These are phyloP conservation scores for Dactylellina leptospora DNA, from an alignment of 2,329 filamentous ascomycete species.

Conservation along the genomic window DNA sequence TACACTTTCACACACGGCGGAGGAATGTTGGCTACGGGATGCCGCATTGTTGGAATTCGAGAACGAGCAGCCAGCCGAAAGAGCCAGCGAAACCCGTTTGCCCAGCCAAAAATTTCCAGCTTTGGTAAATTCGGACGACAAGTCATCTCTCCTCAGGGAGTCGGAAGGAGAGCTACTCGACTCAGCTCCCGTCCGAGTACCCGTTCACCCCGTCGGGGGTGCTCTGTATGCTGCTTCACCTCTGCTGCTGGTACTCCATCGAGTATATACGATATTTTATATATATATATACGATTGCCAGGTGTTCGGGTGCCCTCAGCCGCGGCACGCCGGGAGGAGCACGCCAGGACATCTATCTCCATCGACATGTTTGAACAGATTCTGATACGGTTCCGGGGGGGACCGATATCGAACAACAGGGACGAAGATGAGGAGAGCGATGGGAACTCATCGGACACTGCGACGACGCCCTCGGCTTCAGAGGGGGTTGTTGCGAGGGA, in stretches of 20 bases:
- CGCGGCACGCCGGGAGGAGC: not conserved
- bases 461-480: slow-evolving; percentile 40
- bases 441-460: slow-evolving; percentile 44
- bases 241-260: slow-evolving; percentile 8
- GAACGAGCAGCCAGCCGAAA: slow-evolving; percentile 19
- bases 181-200: slow-evolving; percentile 35
- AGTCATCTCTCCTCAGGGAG: slow-evolving; percentile 53
- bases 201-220: slow-evolving; percentile 40
- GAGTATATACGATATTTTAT: slow-evolving; percentile 6
- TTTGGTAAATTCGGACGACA: slow-evolving; percentile 54
- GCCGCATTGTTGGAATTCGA: slow-evolving; percentile 26
- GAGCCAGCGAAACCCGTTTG: slow-evolving; percentile 43
- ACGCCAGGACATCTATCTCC: not conserved
- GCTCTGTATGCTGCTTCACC: slow-evolving; percentile 34
- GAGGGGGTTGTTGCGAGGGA: slow-evolving; percentile 25
- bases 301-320: slow-evolving; percentile 3
- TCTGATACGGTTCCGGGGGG: slow-evolving; percentile 51
- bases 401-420: slow-evolving; percentile 41
- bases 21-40: slow-evolving; percentile 16
- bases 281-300: not conserved
- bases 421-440: slow-evolving; percentile 50
- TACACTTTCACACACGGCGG: no score
- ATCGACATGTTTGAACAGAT: slow-evolving; percentile 51
- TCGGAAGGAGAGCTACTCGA: slow-evolving; percentile 49
- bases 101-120: slow-evolving; percentile 51